Evolutionary conservation across 352 stramenopile species (phyloP).

Genomic region (Globisporangium cederbergense): DNA sequence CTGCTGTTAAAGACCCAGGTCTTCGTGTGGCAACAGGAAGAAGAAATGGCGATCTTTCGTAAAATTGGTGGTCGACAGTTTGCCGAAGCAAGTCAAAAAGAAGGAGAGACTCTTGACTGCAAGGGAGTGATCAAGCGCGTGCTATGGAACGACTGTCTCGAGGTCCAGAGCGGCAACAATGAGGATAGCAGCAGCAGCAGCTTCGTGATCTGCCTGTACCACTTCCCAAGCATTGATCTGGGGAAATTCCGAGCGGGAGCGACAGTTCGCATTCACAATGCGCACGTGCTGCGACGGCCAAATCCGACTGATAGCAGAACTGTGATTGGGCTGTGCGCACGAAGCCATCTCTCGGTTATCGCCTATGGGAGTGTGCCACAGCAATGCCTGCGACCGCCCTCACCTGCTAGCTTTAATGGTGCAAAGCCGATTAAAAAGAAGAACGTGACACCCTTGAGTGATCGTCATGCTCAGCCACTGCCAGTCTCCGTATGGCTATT

Average conservation of each 20-base stretch:
- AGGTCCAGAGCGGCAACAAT: slow-evolving; percentile 21
- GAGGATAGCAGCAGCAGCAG: background rate
- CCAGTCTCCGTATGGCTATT: slow-evolving; percentile 11
- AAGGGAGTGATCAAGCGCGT: slow-evolving; percentile 30
- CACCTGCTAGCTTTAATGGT: background rate
- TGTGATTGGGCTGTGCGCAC: slow-evolving; percentile 36
- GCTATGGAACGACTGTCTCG: slow-evolving; percentile 44
- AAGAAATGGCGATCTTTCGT: background rate
- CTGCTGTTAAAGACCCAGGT: slow-evolving; percentile 20
- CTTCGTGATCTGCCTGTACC: slow-evolving; percentile 36
- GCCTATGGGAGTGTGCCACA: background rate
- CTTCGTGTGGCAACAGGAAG: slow-evolving; percentile 23
- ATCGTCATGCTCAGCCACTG: slow-evolving; percentile 5
- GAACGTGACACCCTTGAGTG: slow-evolving; percentile 5
- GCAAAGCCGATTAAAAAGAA: slow-evolving; percentile 1
- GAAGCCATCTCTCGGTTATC: slow-evolving; percentile 29
- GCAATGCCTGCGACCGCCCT: background rate
- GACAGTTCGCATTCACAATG: slow-evolving; percentile 20
- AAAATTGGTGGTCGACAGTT: background rate
- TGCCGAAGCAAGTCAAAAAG: slow-evolving; percentile 9
- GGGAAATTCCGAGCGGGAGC: slow-evolving; percentile 27
- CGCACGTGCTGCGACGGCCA: slow-evolving; percentile 34
- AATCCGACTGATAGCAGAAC: slow-evolving; percentile 24
- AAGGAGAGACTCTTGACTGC: slow-evolving; percentile 20
- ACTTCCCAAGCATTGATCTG: slow-evolving; percentile 31